Base-by-base conservation (phyloP, 371 early-diverging fungal genomes). In the Lichtheimia ramosa region DNA sequence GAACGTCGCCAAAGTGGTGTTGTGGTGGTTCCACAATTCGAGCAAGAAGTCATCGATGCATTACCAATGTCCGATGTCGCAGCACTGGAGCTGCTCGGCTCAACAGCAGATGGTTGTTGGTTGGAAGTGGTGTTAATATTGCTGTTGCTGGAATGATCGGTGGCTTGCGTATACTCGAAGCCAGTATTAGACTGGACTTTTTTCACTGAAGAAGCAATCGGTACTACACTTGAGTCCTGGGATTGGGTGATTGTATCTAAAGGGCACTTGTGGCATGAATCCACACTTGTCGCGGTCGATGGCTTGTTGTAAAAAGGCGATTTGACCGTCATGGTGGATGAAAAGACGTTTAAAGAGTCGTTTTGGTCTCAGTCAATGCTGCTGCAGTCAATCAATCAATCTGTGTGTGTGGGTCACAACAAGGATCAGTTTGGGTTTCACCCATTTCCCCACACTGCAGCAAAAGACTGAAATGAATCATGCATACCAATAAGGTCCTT, bases 1-100 rank as follows among this genome's bases (percentile, higher is more conserved):
- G 89, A 89, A 65, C 95, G 79, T 63, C 98, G 72, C 98, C 98
- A 98, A 23, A 95, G 81, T 15, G 96, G 96, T 5, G 97, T 97
- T 27, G 84, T 76, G n/a, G 88, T 90, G 12, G 92, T 92, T 16
- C 85, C 83, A 83, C 97, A 97, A 75, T 97, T 95, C 63, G 88
- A 80, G 79, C 97, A 97, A 59, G 77, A 78, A 57, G 82, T 83
- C 48, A 76, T 75, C 21, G 76, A 69, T 42, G 63, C 71, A 62
- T 62, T 79, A 70, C 74, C 76, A 77, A 67, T 75, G 57, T 77
- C 78, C 78, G 76, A 71, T 71, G 52, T 74, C 77, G 80, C 77
- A 76, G 74, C 80, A 79, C 80, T 71, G 80, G 80, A 76, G 80
- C 74, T 73, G 77, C 80, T 68, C 73, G 80, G 80, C 56, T 76